These are phyloP conservation scores for Bombardia bombarda DNA, from an alignment of 495 filamentous ascomycete species.

Conservation along the genomic window DNA sequence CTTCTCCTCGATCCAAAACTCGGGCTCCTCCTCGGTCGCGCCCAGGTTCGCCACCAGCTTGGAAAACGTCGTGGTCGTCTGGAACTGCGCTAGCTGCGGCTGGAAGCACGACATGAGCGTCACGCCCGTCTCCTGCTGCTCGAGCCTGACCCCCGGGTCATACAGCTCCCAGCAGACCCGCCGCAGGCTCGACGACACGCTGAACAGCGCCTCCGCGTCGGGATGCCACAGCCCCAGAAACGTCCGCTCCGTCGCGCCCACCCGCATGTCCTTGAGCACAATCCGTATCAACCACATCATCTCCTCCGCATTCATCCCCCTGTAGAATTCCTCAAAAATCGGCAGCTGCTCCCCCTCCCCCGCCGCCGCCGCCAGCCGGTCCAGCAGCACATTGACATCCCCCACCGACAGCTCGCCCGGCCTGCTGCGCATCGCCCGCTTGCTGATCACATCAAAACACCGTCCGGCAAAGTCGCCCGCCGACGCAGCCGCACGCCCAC, in stretches of 20 bases:
- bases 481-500: too few species aligned
- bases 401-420: conserved; percentile 74
- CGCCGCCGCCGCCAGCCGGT: conserved; percentile 62
- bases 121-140: conserved; percentile 66
- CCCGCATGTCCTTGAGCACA: conserved; percentile 92
- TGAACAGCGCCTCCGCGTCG: conserved; percentile 84
- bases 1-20: conserved; percentile 98
- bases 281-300: conserved; percentile 92
- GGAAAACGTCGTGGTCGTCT: conserved; percentile 73
- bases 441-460: conserved; percentile 78
- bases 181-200: conserved; percentile 79
- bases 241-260: conserved; percentile 93
- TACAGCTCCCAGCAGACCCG: conserved; percentile 93
- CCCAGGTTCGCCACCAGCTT: conserved; percentile 70
- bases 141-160: conserved; percentile 66
- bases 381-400: conserved; percentile 82
- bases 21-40: conserved; percentile 56
- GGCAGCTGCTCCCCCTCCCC: conserved; percentile 77
- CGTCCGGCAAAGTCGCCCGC: conserved; percentile 89
- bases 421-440: conserved; percentile 67
- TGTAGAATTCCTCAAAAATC: conserved; percentile 77
- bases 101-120: conserved; percentile 93
- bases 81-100: conserved; percentile 92
- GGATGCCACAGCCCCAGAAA: conserved; percentile 90
- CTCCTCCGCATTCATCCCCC: conserved; percentile 87